Conservation (phyloP, 495 filamentous ascomycete species). For the Hyaloscypha hepaticicola region DNA sequence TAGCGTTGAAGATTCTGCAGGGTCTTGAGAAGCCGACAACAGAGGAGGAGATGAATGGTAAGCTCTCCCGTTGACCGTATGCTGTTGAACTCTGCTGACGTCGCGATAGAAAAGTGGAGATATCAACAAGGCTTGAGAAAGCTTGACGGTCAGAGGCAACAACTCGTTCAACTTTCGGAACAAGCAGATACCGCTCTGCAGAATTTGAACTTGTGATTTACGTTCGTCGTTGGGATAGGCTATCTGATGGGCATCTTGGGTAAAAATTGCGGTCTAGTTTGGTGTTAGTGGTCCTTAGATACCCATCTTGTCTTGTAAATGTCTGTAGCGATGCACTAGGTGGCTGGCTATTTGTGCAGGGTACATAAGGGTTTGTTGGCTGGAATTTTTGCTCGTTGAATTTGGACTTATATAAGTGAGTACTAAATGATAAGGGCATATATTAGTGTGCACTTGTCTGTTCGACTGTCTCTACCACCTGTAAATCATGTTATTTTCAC, state of each 20-base stretch:
- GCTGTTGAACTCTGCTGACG: background rate
- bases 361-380: background rate
- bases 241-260: background rate
- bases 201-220: background rate
- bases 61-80: background rate
- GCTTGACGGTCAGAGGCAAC: background rate
- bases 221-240: background rate
- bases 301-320: slow-evolving; percentile 8
- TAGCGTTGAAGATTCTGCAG: slow-evolving; percentile 13
- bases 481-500: too few species aligned
- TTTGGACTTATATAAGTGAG: background rate
- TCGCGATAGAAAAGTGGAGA: background rate
- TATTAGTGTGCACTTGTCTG: background rate
- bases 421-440: background rate
- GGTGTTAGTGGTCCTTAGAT: background rate
- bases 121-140: background rate
- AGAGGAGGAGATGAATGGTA: background rate
- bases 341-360: background rate
- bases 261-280: background rate
- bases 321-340: background rate
- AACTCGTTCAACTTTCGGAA: too few species aligned
- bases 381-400: background rate
- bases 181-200: background rate
- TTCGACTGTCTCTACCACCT: too few species aligned
- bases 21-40: background rate